Evolutionary conservation across 306 rosid species (phyloP).

Genomic region (Cotoneaster glaucophyllus): DNA sequence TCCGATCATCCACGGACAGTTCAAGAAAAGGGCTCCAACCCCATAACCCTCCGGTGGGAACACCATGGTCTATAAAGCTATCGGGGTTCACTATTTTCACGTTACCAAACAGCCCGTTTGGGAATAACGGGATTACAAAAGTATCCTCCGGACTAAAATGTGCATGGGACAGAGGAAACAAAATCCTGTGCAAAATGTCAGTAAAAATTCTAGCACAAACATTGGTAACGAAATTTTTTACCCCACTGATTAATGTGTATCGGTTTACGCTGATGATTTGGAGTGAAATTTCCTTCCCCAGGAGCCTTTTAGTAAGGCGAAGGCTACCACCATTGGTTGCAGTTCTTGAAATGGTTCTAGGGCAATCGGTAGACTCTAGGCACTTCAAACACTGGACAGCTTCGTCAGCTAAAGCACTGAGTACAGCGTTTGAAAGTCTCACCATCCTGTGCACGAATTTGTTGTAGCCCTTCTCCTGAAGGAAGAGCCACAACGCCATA

Average conservation of each 20-base stretch:
- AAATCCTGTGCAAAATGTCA: conserved; percentile 37
- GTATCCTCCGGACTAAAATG: not conserved
- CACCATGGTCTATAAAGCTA: not conserved
- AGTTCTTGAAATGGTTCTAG: not conserved
- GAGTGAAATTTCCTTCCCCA: conserved; percentile 27
- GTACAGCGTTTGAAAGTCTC: not conserved
- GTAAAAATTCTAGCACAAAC: conserved; percentile 36
- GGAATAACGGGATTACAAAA: conserved; percentile 35
- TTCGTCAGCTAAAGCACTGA: conserved; percentile 33
- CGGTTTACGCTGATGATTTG: conserved; percentile 22
- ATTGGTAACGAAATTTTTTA: conserved; percentile 31
- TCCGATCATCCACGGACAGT: conserved; percentile 34
- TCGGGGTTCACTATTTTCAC: conserved; percentile 19
- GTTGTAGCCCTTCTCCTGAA: conserved; percentile 26
- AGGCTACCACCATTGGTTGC: not conserved
- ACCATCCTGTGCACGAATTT: conserved; percentile 14
- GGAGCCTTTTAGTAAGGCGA: conserved; percentile 23
- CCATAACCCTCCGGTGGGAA: conserved; percentile 24
- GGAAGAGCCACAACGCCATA: conserved; percentile 61
- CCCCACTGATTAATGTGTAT: conserved; percentile 32
- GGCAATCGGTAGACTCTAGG: conserved; percentile 11
- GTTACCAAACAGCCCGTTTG: conserved; percentile 48
- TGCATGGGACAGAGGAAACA: not conserved
- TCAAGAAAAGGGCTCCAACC: conserved; percentile 4
- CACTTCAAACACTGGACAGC: conserved; percentile 34